A percentile compares a stretch with the other conserved stretches of the same genome.
phyloP scores from a whole-genome alignment of 2,329 filamentous ascomycete genomes.

The Westerdykella ornata region DNA sequence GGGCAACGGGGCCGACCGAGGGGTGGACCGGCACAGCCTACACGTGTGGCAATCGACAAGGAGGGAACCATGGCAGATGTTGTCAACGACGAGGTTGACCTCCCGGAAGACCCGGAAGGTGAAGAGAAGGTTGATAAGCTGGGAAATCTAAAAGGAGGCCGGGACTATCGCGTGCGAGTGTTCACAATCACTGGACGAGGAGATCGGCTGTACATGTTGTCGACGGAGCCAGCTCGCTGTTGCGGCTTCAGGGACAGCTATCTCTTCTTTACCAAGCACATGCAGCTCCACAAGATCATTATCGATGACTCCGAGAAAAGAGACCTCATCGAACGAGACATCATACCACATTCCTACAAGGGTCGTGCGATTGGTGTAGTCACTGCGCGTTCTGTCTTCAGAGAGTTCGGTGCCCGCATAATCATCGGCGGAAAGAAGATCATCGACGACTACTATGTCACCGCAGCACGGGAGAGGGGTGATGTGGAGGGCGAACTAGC shows the following conservation, averaged over 20 bases:
- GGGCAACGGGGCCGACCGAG: conserved; percentile 68
- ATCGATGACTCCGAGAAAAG: conserved; percentile 96
- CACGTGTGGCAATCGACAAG: conserved; percentile 81
- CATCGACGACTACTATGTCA: conserved; percentile 81
- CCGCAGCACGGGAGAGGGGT: conserved; percentile 67
- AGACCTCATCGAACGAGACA: conserved; percentile 88
- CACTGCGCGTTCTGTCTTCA: conserved; percentile 90
- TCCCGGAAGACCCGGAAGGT: conserved; percentile 81
- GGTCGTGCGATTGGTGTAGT: conserved; percentile 95
- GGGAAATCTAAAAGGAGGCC: conserved; percentile 71
- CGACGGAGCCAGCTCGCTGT: conserved; percentile 91
- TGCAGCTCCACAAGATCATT: conserved; percentile 94
- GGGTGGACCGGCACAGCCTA: conserved; percentile 66
- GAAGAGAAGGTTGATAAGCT: conserved; percentile 90
- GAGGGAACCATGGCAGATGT: conserved; percentile 90
- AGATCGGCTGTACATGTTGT: conserved; percentile 91
- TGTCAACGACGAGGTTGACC: conserved; percentile 74
- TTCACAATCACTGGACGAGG: conserved; percentile 84
- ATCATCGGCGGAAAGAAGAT: conserved; percentile 84
- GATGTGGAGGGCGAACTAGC: conserved; percentile 83
- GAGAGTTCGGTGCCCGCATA: conserved; percentile 92
- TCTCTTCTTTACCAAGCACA: conserved; percentile 97
- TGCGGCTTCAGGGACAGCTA: conserved; percentile 98
- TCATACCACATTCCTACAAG: conserved; percentile 98
- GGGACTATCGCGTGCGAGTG: conserved; percentile 91